phyloP scores from a whole-genome alignment of 768 basidiomycete genomes.

The Lactarius indigo region DNA sequence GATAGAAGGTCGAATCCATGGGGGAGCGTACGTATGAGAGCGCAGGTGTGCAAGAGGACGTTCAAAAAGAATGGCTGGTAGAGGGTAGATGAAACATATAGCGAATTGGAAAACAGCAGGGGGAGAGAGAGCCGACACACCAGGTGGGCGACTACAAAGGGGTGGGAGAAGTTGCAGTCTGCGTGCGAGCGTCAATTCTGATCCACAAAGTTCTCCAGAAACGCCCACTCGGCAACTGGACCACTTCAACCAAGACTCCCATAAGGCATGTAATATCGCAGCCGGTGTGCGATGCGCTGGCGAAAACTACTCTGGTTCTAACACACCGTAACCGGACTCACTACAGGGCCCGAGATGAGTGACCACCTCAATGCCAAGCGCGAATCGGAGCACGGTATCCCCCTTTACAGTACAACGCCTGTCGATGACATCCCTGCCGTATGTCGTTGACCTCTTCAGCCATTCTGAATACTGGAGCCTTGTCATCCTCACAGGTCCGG shows the following conservation, averaged over 20 bases:
- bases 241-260: background rate
- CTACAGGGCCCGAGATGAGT: background rate
- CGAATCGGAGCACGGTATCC: background rate
- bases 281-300: background rate
- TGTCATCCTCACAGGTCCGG: conserved; percentile 44
- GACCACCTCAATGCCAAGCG: background rate
- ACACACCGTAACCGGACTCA: background rate
- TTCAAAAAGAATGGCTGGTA: background rate
- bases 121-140: background rate
- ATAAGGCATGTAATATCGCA: background rate
- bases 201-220: background rate
- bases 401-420: conserved; percentile 19
- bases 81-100: background rate
- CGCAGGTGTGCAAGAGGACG: background rate
- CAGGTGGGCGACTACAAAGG: background rate
- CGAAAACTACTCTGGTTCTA: background rate
- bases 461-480: background rate
- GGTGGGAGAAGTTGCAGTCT: background rate
- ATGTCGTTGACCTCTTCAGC: background rate
- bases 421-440: conserved; percentile 31
- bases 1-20: conserved; percentile 29
- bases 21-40: background rate
- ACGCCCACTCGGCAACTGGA: background rate
- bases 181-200: background rate
- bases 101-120: background rate